phyloP scores from a whole-genome alignment of 129 eudicot species.

The Flaveria robusta region DNA sequence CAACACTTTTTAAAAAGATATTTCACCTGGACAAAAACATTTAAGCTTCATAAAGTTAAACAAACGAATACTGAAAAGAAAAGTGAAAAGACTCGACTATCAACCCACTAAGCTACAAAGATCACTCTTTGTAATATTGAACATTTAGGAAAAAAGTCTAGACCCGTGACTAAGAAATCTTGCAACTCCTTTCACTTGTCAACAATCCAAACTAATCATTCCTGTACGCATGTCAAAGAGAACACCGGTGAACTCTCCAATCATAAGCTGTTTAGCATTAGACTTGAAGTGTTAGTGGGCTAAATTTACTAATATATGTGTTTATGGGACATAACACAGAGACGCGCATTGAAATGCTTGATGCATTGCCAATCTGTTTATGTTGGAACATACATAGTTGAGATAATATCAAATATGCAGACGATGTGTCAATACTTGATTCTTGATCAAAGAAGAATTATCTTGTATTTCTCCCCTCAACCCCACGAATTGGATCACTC shows the following conservation, averaged over 20 bases:
- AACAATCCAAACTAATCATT: slow-evolving; percentile 17
- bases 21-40: slow-evolving; percentile 30
- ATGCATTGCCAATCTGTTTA: slow-evolving; percentile 16
- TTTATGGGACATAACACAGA: slow-evolving; percentile 1
- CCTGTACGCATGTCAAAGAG: slow-evolving; percentile 17
- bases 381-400: neutral
- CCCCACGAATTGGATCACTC: slow-evolving; percentile 9
- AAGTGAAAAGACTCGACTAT: slow-evolving; percentile 12
- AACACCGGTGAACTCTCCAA: slow-evolving; percentile 18
- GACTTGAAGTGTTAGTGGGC: slow-evolving; percentile 11
- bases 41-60: slow-evolving; percentile 32
- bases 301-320: neutral
- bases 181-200: slow-evolving; percentile 33
- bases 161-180: slow-evolving; percentile 19
- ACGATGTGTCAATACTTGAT: neutral
- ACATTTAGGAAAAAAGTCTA: slow-evolving; percentile 4
- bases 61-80: neutral
- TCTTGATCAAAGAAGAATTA: slow-evolving; percentile 12
- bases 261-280: slow-evolving; percentile 20
- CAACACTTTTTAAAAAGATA: slow-evolving; percentile 30
- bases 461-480: slow-evolving; percentile 5
- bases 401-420: slow-evolving; percentile 1
- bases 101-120: slow-evolving; percentile 15
- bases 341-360: slow-evolving; percentile 12
- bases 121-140: neutral